Evolutionary conservation across 352 stramenopile genomes (phyloP).

Genomic region (Halophytophthora polymorphica): DNA sequence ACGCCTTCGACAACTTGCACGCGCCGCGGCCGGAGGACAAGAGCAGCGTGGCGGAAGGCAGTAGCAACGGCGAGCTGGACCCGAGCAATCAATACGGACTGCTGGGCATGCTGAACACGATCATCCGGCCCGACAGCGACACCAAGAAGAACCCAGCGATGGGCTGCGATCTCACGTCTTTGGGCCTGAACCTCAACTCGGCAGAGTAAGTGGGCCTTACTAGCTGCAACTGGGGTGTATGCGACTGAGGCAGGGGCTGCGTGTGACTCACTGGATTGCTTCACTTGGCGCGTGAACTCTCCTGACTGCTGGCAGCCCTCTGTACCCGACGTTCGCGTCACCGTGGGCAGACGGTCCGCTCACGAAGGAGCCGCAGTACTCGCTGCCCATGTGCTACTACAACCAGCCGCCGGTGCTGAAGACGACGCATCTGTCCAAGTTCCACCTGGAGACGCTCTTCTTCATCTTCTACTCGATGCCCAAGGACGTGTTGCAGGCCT

Average conservation of each 20-base stretch:
- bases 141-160: conserved; percentile 75
- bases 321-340: conserved; percentile 81
- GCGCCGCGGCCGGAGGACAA: conserved; percentile 28
- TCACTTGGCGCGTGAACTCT: background rate
- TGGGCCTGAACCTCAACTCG: conserved; percentile 84
- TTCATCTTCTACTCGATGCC: conserved; percentile 99
- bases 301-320: conserved; percentile 28
- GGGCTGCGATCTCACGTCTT: conserved; percentile 76
- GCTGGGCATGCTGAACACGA: conserved; percentile 75
- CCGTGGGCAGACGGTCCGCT: conserved; percentile 70
- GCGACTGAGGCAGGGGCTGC: background rate
- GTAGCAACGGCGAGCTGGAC: conserved; percentile 49
- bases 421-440: conserved; percentile 97
- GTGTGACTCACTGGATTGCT: background rate
- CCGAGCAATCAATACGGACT: conserved; percentile 76
- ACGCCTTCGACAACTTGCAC: conserved; percentile 60
- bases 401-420: conserved; percentile 96
- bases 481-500: conserved; percentile 95
- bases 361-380: conserved; percentile 83
- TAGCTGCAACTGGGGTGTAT: too few relatives aligned
- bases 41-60: conserved; percentile 7
- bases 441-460: conserved; percentile 98
- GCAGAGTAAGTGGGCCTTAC: conserved; percentile 52
- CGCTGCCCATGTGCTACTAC: conserved; percentile 85
- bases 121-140: conserved; percentile 68